Base-by-base conservation (phyloP, 2,329 filamentous ascomycete genomes). In the Ophiocordyceps polyrhachis-furcata region DNA sequence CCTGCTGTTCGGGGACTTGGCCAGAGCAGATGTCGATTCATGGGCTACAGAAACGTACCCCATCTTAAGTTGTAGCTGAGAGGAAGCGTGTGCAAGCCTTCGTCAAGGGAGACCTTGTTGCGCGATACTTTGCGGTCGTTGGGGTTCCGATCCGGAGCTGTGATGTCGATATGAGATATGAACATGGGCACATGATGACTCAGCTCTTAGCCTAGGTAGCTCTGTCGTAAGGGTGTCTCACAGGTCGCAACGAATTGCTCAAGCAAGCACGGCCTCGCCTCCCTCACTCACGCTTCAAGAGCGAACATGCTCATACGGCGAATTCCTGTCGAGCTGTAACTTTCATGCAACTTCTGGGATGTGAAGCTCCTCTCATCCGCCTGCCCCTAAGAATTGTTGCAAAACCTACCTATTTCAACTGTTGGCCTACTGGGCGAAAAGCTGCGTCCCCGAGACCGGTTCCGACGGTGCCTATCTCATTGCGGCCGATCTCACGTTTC, bases 11-110 rank as follows among this genome's bases (percentile, higher is more conserved):
- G 49, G 49, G 47, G 46, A 46, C 45, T 41, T 9, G 32, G 7
- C 17, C n/a, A 19, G n/a, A 38, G 35, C 17, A n/a, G 35, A 38
- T 19, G 19, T 23, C 8, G 19, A 8, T 40, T 4, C n/a, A 15
- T 37, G 13, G 17, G 4, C 20, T 15, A 15, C 17, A 12, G 23
- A 2, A 40, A 52, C 63, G 50, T 60, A 68, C 65, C 58, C 58
- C 64, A 68, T 68, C 50, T 58, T 67, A 58, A 54, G 50, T 47
- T 51, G 50, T 57, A 54, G 50, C 48, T 51, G 50, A 49, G 48
- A 20, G n/a, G 46, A 52, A 48, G 52, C 52, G 45, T 46, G 49
- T 47, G 50, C 40, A 46, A 49, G 46, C 45, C 47, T 52, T 51
- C 47, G 7, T 20, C n/a, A 17, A 19, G 4, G 17, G 35, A 12